phyloP scores from a whole-genome alignment of 768 basidiomycete species.

The Naganishia kalamii region DNA sequence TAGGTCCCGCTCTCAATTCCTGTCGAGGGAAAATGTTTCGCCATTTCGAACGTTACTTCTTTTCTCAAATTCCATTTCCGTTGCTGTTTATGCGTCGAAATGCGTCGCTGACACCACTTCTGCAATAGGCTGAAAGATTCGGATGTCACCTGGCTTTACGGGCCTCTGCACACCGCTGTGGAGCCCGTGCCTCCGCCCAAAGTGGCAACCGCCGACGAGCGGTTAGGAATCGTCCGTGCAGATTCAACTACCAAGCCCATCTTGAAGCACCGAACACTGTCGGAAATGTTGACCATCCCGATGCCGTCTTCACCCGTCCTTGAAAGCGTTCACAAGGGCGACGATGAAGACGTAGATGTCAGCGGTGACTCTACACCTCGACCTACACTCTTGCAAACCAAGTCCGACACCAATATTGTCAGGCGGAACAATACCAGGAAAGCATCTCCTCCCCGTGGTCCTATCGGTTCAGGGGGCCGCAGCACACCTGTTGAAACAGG shows the following conservation, averaged over 20 bases:
- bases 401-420: slow-evolving; percentile 77
- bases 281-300: slow-evolving; percentile 76
- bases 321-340: slow-evolving; percentile 44
- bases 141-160: slow-evolving; percentile 98
- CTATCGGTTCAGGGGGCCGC: slow-evolving; percentile 44
- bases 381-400: slow-evolving; percentile 68
- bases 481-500: slow-evolving; percentile 26
- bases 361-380: slow-evolving; percentile 46
- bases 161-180: slow-evolving; percentile 88
- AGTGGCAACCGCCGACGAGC: slow-evolving; percentile 52
- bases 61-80: too few relatives aligned
- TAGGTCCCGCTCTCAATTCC: too few relatives aligned
- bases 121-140: slow-evolving; percentile 96
- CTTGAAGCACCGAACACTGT: slow-evolving; percentile 87
- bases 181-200: slow-evolving; percentile 70
- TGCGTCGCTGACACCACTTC: too few relatives aligned
- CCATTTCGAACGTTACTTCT: too few relatives aligned
- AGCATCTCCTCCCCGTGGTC: slow-evolving; percentile 63
- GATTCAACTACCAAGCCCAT: slow-evolving; percentile 62
- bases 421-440: slow-evolving; percentile 51
- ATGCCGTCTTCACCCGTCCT: slow-evolving; percentile 60
- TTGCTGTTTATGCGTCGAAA: too few relatives aligned
- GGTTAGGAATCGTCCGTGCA: slow-evolving; percentile 52
- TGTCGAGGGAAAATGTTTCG: too few relatives aligned
- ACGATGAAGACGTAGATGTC: slow-evolving; percentile 46